Conservation (phyloP, 768 basidiomycete species). For the Stropharia rugosoannulata region DNA sequence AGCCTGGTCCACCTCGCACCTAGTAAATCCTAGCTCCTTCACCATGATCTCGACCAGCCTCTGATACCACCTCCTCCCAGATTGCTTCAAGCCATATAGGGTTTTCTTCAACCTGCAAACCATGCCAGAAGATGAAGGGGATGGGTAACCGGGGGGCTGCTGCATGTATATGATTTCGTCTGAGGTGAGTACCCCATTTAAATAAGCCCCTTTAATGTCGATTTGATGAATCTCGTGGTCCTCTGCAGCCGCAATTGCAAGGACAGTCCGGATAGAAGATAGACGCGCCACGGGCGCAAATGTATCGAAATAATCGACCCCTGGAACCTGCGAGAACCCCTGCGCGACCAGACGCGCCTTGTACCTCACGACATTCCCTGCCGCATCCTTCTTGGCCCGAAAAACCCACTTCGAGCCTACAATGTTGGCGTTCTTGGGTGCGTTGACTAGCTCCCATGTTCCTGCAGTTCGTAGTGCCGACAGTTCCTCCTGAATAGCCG, state of each 20-base stretch:
- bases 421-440: constrained; percentile 17
- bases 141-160: constrained; percentile 23
- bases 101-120: too few relatives aligned
- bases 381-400: constrained; percentile 28
- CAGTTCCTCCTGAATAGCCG: constrained; percentile 25
- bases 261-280: constrained; percentile 21
- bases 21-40: too few relatives aligned
- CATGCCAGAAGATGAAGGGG: too few relatives aligned
- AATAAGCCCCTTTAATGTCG: constrained; percentile 41
- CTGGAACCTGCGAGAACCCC: constrained; percentile 29
- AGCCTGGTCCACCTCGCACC: too few relatives aligned
- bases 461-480: constrained; percentile 18
- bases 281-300: constrained; percentile 27
- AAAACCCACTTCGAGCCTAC: constrained; percentile 33
- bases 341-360: constrained; percentile 28
- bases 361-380: constrained; percentile 26
- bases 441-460: constrained; percentile 27
- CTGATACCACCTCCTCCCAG: too few relatives aligned
- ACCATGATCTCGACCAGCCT: too few relatives aligned
- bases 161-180: constrained; percentile 39
- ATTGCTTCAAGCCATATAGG: too few relatives aligned
- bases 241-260: constrained; percentile 30
- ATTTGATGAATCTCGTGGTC: constrained; percentile 34
- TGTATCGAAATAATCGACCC: constrained; percentile 37
- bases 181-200: constrained; percentile 33